Evolutionary conservation across 306 rosid genomes (phyloP).

Genomic region (Quercus variabilis): DNA sequence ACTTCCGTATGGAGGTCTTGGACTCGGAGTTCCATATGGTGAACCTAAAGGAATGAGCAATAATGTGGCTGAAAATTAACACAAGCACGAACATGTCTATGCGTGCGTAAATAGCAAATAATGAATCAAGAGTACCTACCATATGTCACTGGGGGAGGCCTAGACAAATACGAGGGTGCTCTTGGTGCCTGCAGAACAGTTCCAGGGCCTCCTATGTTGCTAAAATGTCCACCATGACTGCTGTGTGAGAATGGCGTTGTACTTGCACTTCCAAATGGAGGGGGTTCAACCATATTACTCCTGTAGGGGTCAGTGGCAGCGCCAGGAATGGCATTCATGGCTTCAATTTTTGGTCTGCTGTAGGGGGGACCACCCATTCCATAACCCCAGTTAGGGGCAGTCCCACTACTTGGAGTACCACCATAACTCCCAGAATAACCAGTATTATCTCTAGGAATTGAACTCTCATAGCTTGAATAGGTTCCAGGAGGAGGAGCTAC

Average conservation of each 20-base stretch:
- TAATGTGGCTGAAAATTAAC: background rate
- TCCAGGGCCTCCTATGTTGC: constrained; percentile 10
- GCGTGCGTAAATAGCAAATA: background rate
- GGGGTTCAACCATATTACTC: constrained; percentile 20
- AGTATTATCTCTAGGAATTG: no score
- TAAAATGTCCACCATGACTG: constrained; percentile 5
- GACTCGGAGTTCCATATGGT: constrained; percentile 22
- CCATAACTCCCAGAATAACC: no score
- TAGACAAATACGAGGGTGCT: background rate
- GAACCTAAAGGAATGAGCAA: constrained; percentile 31
- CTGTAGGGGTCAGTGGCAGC: constrained; percentile 14
- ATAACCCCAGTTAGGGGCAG: no score
- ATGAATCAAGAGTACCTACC: constrained; percentile 12
- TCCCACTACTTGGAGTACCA: no score
- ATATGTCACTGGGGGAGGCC: constrained; percentile 4
- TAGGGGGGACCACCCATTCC: no score
- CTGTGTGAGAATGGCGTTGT: background rate
- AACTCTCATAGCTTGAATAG: no score
- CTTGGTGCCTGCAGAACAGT: background rate
- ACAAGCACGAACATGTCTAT: no score
- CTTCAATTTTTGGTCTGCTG: no score
- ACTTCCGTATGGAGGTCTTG: constrained; percentile 29
- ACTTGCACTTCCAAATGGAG: constrained; percentile 14
- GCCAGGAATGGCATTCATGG: constrained; percentile 1
- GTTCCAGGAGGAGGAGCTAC: no score